phyloP scores from a whole-genome alignment of 495 filamentous ascomycete species.

The Extremus antarcticus region DNA sequence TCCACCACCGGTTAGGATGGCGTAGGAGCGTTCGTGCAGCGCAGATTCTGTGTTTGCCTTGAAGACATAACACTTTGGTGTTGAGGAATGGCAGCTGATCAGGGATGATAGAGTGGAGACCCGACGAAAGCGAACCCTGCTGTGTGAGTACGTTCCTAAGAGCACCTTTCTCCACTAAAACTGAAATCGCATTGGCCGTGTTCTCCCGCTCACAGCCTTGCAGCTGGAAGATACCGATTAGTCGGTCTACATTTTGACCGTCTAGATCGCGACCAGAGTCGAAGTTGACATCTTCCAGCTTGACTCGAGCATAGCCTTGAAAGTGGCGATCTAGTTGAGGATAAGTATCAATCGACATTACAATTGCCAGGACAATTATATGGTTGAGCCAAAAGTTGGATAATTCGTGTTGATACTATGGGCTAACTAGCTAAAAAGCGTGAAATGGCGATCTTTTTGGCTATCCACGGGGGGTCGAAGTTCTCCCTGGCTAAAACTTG shows the following conservation, averaged over 20 bases:
- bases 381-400: too few species aligned
- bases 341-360: background rate
- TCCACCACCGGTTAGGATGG: background rate
- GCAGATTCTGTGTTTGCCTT: background rate
- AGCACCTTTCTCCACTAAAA: background rate
- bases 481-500: too few species aligned
- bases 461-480: too few species aligned
- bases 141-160: too few species aligned
- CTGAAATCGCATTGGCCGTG: background rate
- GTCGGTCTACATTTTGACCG: background rate
- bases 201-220: background rate
- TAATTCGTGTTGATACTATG: too few species aligned
- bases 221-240: background rate
- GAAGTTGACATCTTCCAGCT: background rate
- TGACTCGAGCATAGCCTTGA: background rate
- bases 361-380: too few species aligned
- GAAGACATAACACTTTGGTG: background rate
- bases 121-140: background rate
- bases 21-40: background rate
- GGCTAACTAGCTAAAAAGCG: too few species aligned
- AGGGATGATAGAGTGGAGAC: background rate
- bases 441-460: too few species aligned
- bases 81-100: background rate
- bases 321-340: background rate
- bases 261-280: background rate